phyloP scores from a whole-genome alignment of 2,329 filamentous ascomycete species.

The Trichoderma sp. region DNA sequence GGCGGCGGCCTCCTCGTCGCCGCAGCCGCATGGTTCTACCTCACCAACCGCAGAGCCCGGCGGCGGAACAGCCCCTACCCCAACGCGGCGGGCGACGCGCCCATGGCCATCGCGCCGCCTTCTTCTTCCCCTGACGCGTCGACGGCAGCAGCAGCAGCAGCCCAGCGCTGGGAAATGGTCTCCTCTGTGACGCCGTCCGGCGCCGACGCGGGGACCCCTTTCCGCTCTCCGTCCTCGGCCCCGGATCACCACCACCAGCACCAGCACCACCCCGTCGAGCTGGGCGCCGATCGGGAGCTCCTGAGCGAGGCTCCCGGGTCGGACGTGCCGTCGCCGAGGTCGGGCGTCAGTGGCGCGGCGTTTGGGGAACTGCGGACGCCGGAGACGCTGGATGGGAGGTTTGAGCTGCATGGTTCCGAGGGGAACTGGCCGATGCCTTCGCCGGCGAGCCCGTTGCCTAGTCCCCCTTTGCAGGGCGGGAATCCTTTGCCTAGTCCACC shows the following conservation, averaged over 20 bases:
- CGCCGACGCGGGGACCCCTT: conserved; percentile 32
- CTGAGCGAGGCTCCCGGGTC: too few relatives aligned
- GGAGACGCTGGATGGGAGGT: conserved; percentile 18
- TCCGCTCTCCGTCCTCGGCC: conserved; percentile 28
- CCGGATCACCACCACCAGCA: conserved; percentile 34
- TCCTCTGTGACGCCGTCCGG: conserved; percentile 52
- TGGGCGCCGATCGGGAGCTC: conserved; percentile 35
- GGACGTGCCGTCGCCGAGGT: conserved; percentile 30
- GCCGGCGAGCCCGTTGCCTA: conserved; percentile 11
- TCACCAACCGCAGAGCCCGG: conserved; percentile 43
- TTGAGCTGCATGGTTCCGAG: conserved; percentile 18
- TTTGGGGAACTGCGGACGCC: conserved; percentile 28
- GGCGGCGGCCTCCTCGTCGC: conserved; percentile 49
- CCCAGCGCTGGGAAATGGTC: conserved; percentile 44
- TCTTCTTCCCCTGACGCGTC: not conserved
- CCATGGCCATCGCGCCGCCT: conserved; percentile 25
- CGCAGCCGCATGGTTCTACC: conserved; percentile 50
- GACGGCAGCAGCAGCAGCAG: conserved; percentile 29
- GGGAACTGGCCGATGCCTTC: conserved; percentile 22
- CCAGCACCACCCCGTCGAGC: conserved; percentile 51
- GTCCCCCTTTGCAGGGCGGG: not conserved
- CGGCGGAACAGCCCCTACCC: not conserved
- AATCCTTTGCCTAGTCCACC: not conserved
- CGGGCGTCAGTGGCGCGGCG: conserved; percentile 31
- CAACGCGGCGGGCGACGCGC: conserved; percentile 28